These are phyloP conservation scores for Pseudogymnoascus sp. DNA, from an alignment of 2,329 filamentous ascomycete genomes.

Conservation along the genomic window DNA sequence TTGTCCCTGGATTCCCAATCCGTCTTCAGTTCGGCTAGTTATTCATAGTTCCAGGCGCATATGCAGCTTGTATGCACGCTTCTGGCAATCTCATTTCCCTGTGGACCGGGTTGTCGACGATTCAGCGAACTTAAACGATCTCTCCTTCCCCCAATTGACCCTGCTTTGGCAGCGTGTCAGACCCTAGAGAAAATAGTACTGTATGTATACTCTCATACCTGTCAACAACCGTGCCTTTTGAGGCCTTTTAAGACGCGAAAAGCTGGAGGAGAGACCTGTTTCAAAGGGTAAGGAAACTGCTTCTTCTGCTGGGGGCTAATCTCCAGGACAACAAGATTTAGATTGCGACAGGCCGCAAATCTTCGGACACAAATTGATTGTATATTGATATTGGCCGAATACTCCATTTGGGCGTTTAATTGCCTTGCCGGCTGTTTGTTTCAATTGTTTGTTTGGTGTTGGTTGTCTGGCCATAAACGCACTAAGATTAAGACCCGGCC, in stretches of 20 bases:
- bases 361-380: conserved; percentile 2
- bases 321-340: conserved; percentile 1
- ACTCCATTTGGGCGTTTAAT: conserved; percentile 7
- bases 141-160: neutral
- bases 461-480: conserved; percentile 6
- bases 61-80: conserved; percentile 4
- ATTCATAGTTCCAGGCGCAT: conserved; percentile 5
- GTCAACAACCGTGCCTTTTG: neutral
- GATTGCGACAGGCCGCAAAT: conserved; percentile 4
- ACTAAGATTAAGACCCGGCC: neutral
- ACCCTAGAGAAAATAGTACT: neutral
- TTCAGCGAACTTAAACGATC: conserved; percentile 4
- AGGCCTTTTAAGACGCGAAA: neutral
- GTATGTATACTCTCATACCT: neutral
- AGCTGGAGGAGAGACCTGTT: neutral
- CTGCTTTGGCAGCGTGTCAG: neutral
- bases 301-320: neutral
- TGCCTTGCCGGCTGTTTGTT: conserved; percentile 7
- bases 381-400: conserved; percentile 2
- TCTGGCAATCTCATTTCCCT: conserved; percentile 3
- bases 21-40: neutral
- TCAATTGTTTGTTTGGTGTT: conserved; percentile 4
- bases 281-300: neutral
- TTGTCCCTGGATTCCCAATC: neutral
- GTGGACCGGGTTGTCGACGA: conserved; percentile 5